Conservation (phyloP, 2,329 filamentous ascomycete genomes). For the Exophiala xenobiotica region DNA sequence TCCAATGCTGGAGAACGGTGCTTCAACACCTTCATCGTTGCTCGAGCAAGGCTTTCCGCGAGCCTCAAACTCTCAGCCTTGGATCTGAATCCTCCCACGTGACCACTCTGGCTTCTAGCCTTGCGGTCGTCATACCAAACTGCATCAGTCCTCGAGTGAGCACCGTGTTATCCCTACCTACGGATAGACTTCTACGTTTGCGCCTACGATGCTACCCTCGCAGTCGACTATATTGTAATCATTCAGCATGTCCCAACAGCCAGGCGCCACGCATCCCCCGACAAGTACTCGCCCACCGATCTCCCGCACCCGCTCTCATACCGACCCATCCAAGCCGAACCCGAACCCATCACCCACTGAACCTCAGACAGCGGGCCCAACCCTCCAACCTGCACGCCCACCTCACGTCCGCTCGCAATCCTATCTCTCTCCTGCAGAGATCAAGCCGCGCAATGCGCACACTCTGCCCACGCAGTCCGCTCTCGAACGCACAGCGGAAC, state of each 20-base stretch:
- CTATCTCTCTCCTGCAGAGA: slow-evolving; percentile 17
- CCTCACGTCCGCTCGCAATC: slow-evolving; percentile 18
- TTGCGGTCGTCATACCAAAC: too few species aligned
- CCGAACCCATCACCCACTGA: background rate
- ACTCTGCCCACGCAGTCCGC: slow-evolving; percentile 9
- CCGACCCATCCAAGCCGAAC: slow-evolving; percentile 4
- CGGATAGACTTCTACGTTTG: background rate
- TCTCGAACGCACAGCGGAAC: slow-evolving; percentile 20
- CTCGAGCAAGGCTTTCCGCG: too few species aligned
- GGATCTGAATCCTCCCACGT: too few species aligned
- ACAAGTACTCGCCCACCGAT: slow-evolving; percentile 6
- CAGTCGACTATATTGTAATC: background rate
- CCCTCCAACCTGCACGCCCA: slow-evolving; percentile 4
- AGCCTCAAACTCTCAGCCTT: too few species aligned
- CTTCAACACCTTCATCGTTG: too few species aligned
- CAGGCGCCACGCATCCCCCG: background rate
- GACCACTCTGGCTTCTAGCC: too few species aligned
- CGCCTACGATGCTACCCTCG: background rate
- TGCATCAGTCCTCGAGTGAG: too few species aligned
- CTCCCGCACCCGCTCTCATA: slow-evolving; percentile 16
- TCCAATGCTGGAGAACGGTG: too few species aligned
- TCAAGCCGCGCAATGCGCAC: slow-evolving; percentile 13
- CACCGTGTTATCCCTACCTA: too few species aligned
- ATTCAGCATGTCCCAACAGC: background rate
- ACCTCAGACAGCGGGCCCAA: slow-evolving; percentile 4